Base-by-base conservation (phyloP, 1,139 yeast species). In the Saccharomyces hybrid region DNA sequence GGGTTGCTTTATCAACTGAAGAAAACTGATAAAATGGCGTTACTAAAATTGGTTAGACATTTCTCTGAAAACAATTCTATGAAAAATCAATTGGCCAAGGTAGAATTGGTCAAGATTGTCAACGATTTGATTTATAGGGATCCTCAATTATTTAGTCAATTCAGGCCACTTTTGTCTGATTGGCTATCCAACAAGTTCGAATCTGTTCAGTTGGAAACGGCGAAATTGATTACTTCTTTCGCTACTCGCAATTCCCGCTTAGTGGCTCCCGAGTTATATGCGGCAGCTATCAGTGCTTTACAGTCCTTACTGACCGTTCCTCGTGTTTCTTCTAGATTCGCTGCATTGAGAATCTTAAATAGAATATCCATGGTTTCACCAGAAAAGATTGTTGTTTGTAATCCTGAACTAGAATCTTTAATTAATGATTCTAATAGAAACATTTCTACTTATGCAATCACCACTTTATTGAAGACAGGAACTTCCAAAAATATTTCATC, bases 381-480 rank as follows among this genome's bases (percentile, higher is more conserved):
- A 13, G 91, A 87, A 63, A 81, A 82, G 63, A 78, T 87, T 63
- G 82, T 82, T 49, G 80, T 82, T 51, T 83, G 88, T 70, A 91
- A 88, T 68, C 75, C 79, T 54, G 97, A 90, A 70, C 80, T 93
- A 67, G 99, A 93, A 73, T 76, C 82, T 44, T 79, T 93, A 69
- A 89, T 95, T 64, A 86, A 86, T 69, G 98, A 93, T 71, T 70
- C 90, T 44, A 90, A 88, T 73, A 83, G 97, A 72, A 86, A 96
- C 46, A 84, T 93, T 63, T 93, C 98, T n/a, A 93, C 99, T n/a
- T 91, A 90, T 72, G 98, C 99, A 31, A 93, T 93, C 69, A 93
- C 99, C 48, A 93, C 98, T 3, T 78, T 93, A 67, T 82, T 93
- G 70, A 93, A 91, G 75, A 93, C 99, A 5, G 96, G 97, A 72